Base-by-base conservation (phyloP, 495 filamentous ascomycete genomes). In the Chlorociboria aeruginascens region DNA sequence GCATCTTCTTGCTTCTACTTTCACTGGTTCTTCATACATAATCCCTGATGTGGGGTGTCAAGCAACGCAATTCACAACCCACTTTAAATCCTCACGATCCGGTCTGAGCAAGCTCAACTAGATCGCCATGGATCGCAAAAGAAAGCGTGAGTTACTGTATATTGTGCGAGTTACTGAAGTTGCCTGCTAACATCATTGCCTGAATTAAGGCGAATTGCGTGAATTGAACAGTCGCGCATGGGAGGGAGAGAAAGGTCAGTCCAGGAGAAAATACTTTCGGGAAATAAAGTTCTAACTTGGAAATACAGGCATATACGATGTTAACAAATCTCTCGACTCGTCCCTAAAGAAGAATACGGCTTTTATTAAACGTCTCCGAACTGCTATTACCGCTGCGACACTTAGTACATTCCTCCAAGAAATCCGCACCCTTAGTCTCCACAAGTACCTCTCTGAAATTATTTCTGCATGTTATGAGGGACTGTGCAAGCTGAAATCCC, bases 331-430 rank as follows among this genome's bases (percentile, higher is more conserved):
- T 25, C 82, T 99, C 52, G 93, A 99, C 63, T 95, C 93, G 13
- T 90, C 89, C 30, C 74, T 99, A 57, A 97, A 95, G 72, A 99
- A 97, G 67, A 99, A 99, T 59, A 99, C 92, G 10, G 89, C 90
- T 49, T 96, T 97, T 64, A 99, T 99, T 63, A 96, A 95, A 65
- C 84, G 93, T 45, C 73, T 97, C 32, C 86, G 92, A 32, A 95
- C 92, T 28, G 85, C 88, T 35, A 82, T 97, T 51, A 88, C 78
- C 48, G 69, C 85, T 41, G 73, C 86, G 42, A 82, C 83, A 38
- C 74, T 86, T 35, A 70, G 76, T 45, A 88, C 87, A 48, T 93
- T 97, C 64, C 65, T 96, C 35, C 81, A 93, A 61, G 92, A 99
- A 58, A 86, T 95, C 55, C 83, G 85, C 49, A 87, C 89, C 39